Conservation (phyloP, 2,329 filamentous ascomycete genomes). For the Calonectria ilicicola region DNA sequence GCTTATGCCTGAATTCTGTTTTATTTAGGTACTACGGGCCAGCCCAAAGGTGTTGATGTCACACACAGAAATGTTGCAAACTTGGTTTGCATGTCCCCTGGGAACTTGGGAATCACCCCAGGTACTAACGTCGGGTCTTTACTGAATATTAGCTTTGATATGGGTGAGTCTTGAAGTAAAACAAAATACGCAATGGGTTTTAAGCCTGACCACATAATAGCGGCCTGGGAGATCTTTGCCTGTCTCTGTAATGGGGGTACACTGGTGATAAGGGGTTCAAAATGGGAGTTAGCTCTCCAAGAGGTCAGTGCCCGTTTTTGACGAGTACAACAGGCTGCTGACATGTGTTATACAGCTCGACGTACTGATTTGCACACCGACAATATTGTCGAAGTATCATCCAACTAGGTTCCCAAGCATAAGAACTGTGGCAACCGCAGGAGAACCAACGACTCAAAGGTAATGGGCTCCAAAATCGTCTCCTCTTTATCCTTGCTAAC, state of each 20-base stretch:
- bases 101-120: conserved; percentile 60
- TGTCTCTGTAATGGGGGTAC: conserved; percentile 70
- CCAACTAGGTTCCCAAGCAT: conserved; percentile 62
- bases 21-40: conserved; percentile 62
- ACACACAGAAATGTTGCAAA: conserved; percentile 68
- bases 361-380: conserved; percentile 67
- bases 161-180: conserved; percentile 59
- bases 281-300: conserved; percentile 60
- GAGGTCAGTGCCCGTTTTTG: conserved; percentile 50
- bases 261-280: conserved; percentile 62
- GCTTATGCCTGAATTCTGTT: conserved; percentile 27
- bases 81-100: conserved; percentile 62
- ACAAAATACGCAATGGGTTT: not conserved
- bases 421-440: conserved; percentile 65
- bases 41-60: conserved; percentile 70
- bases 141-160: conserved; percentile 70
- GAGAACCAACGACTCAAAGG: conserved; percentile 62
- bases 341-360: conserved; percentile 56
- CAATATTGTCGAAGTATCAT: conserved; percentile 63
- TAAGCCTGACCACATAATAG: conserved; percentile 48
- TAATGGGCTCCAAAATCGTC: conserved; percentile 34
- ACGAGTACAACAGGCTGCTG: not conserved
- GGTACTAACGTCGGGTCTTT: conserved; percentile 67
- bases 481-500: conserved; percentile 18
- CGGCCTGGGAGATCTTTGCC: conserved; percentile 71